These are phyloP conservation scores for Globisporangium carolinianum DNA, from an alignment of 352 stramenopile species.

Conservation along the genomic window DNA sequence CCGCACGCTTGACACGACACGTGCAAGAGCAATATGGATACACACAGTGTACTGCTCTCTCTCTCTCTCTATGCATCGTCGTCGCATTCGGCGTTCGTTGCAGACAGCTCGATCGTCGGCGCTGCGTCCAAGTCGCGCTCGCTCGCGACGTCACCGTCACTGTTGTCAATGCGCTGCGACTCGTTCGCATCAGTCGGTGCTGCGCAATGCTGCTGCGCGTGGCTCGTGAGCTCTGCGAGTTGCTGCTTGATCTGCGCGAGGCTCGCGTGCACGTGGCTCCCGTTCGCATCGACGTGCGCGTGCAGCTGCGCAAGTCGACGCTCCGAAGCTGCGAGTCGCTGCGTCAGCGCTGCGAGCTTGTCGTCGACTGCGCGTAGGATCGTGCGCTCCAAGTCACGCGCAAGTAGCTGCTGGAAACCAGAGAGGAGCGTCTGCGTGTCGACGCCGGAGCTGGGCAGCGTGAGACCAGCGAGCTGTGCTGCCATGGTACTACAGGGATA, in stretches of 20 bases:
- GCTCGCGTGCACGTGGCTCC: slow-evolving; percentile 25
- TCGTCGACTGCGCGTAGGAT: slow-evolving; percentile 50
- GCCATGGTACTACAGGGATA: background rate
- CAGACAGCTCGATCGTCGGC: too few species aligned
- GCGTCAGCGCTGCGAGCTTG: slow-evolving; percentile 43
- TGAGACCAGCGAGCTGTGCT: slow-evolving; percentile 6
- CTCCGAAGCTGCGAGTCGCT: slow-evolving; percentile 58
- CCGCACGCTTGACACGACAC: too few species aligned
- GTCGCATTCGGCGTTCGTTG: too few species aligned
- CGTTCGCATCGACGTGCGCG: slow-evolving; percentile 38
- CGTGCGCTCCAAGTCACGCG: slow-evolving; percentile 62
- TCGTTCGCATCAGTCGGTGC: background rate
- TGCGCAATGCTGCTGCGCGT: slow-evolving; percentile 22
- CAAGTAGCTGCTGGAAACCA: slow-evolving; percentile 52
- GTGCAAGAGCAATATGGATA: too few species aligned
- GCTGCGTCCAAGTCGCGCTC: too few species aligned
- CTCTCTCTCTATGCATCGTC: too few species aligned
- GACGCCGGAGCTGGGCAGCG: background rate
- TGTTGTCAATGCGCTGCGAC: too few species aligned
- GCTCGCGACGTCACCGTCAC: too few species aligned
- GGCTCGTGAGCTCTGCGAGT: slow-evolving; percentile 26
- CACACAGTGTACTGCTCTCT: too few species aligned
- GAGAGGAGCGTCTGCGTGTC: slow-evolving; percentile 38
- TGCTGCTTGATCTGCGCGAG: slow-evolving; percentile 40
- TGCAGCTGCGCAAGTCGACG: slow-evolving; percentile 56